Evolutionary conservation across 805 yeast genomes (phyloP).

Genomic region (Starmerella geochares): DNA sequence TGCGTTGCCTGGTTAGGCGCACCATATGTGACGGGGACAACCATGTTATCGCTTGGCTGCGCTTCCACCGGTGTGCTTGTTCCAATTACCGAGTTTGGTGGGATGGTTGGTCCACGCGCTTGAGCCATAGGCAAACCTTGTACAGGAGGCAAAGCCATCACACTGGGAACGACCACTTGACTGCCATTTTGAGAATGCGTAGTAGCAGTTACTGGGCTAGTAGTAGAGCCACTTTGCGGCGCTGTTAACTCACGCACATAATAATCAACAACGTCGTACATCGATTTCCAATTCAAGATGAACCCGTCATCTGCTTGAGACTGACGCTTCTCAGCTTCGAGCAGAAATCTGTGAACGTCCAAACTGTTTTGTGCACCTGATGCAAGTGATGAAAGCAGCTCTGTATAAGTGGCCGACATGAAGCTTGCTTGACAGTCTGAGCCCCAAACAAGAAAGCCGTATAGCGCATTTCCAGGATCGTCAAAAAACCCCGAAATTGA

Average conservation of each 20-base stretch:
- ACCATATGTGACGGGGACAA: background rate
- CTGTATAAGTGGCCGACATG: conserved; percentile 70
- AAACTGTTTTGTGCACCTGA: conserved; percentile 6
- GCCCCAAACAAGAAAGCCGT: conserved; percentile 86
- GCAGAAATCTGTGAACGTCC: conserved; percentile 46
- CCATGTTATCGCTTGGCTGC: background rate
- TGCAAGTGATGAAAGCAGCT: conserved; percentile 67
- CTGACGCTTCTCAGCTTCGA: conserved; percentile 22
- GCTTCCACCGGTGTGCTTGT: background rate
- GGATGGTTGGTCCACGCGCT: background rate
- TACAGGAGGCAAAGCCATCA: background rate
- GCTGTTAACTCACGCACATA: conserved; percentile 13
- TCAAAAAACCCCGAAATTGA: conserved; percentile 55
- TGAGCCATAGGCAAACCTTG: background rate
- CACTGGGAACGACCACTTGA: background rate
- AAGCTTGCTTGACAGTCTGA: conserved; percentile 60
- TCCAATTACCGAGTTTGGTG: background rate
- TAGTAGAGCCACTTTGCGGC: conserved; percentile 3
- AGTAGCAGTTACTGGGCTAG: background rate
- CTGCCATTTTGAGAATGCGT: background rate
- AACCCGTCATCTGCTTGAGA: conserved; percentile 36
- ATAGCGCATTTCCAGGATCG: conserved; percentile 52
- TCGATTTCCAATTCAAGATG: conserved; percentile 27
- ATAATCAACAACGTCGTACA: conserved; percentile 17
- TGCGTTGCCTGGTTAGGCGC: background rate